A percentile compares a stretch with the other conserved stretches of the same genome.
Evolutionary conservation across 2,329 filamentous ascomycete genomes (phyloP).

Genomic region (Fusarium marasasianum): DNA sequence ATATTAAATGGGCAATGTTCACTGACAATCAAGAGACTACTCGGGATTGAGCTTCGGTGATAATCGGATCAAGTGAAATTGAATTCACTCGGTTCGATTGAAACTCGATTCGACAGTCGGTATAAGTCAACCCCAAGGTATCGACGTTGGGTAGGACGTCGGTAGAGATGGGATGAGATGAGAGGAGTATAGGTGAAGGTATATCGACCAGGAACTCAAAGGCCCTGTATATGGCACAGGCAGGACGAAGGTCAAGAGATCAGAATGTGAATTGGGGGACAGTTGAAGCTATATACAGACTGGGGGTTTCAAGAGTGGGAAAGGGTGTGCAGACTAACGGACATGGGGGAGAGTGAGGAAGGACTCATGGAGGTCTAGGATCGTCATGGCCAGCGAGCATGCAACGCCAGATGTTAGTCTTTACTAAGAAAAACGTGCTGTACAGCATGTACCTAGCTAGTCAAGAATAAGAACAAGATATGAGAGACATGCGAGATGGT

Average conservation of each 20-base stretch:
- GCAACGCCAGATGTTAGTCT: slow-evolving; percentile 19
- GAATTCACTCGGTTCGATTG: slow-evolving; percentile 8
- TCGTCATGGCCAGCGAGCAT: slow-evolving; percentile 30
- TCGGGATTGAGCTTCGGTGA: slow-evolving; percentile 14
- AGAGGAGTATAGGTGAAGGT: slow-evolving; percentile 11
- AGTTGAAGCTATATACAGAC: slow-evolving; percentile 45
- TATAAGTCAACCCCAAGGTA: slow-evolving; percentile 1
- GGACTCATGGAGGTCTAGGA: slow-evolving; percentile 1
- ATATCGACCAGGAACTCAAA: slow-evolving; percentile 40
- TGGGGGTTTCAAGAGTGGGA: slow-evolving; percentile 32
- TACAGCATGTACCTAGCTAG: neutral
- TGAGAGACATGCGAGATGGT: slow-evolving; percentile 21
- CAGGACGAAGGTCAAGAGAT: slow-evolving; percentile 27
- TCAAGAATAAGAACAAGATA: slow-evolving; percentile 4
- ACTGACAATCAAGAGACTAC: slow-evolving; percentile 32
- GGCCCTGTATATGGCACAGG: slow-evolving; percentile 36
- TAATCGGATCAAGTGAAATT: neutral
- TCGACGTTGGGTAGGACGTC: slow-evolving; percentile 14
- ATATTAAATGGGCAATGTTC: neutral
- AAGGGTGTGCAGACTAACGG: slow-evolving; percentile 17
- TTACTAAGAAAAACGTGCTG: neutral
- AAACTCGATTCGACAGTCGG: neutral
- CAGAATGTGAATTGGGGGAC: slow-evolving; percentile 25
- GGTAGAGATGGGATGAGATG: neutral
- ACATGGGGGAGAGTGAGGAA: neutral